Conservation (phyloP, 1,284 basidiomycete genomes). For the Athelia psychrophila region DNA sequence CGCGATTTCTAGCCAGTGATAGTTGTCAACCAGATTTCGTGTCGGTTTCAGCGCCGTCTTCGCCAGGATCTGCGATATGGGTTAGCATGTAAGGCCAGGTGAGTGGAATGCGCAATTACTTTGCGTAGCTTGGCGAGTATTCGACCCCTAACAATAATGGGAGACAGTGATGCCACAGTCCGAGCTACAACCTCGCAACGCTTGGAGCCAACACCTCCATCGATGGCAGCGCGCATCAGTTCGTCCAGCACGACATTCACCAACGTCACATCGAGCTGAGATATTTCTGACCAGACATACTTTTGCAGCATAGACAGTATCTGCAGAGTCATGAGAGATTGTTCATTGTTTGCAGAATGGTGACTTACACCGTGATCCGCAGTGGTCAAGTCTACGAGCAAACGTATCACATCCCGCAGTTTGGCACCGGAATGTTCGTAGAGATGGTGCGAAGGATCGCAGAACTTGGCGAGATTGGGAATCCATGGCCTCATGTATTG, state of each 20-base stretch:
- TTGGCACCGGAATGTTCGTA: slow-evolving; percentile 71
- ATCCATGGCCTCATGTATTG: slow-evolving; percentile 88
- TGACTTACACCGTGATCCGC: slow-evolving; percentile 62
- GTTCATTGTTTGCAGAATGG: neutral
- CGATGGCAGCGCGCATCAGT: slow-evolving; percentile 74
- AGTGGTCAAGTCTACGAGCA: slow-evolving; percentile 73
- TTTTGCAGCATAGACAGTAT: slow-evolving; percentile 67
- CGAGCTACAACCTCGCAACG: slow-evolving; percentile 77
- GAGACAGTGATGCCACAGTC: slow-evolving; percentile 71
- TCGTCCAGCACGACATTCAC: slow-evolving; percentile 77
- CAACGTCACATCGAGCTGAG: slow-evolving; percentile 61
- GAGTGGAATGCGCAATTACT: slow-evolving; percentile 33
- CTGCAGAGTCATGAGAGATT: slow-evolving; percentile 34
- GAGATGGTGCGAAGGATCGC: slow-evolving; percentile 60
- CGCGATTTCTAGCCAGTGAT: slow-evolving; percentile 83
- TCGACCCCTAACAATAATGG: slow-evolving; percentile 75
- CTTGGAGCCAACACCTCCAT: slow-evolving; percentile 74
- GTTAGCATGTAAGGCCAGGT: slow-evolving; percentile 6
- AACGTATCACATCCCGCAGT: slow-evolving; percentile 75
- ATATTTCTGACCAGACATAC: slow-evolving; percentile 75
- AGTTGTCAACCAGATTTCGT: slow-evolving; percentile 62
- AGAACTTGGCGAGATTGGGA: slow-evolving; percentile 71
- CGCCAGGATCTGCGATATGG: slow-evolving; percentile 57
- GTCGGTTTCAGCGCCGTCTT: slow-evolving; percentile 68
- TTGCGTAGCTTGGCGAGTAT: slow-evolving; percentile 78